These are phyloP conservation scores for Solanum sitiens DNA, from an alignment of 257 asterid genomes.

Conservation along the genomic window DNA sequence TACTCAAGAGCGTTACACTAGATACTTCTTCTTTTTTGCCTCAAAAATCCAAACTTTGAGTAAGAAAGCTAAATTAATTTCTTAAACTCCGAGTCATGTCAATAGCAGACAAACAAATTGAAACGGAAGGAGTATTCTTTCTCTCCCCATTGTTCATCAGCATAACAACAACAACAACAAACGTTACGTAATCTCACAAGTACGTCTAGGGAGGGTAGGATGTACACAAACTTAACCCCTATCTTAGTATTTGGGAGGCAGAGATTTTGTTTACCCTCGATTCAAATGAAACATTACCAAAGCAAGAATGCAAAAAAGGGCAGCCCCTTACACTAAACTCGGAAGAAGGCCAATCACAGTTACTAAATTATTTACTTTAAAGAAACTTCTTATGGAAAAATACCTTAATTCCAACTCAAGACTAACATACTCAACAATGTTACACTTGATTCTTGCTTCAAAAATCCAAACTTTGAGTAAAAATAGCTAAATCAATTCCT, in stretches of 20 bases:
- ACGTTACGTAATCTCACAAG: neutral
- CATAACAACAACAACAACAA: neutral
- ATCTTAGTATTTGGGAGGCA: neutral
- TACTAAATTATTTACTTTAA: neutral
- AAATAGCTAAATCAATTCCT: neutral
- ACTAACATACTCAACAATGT: neutral
- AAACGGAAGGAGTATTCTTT: neutral
- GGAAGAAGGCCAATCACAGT: neutral
- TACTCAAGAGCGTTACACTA: neutral
- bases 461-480: neutral
- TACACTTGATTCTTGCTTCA: neutral
- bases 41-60: neutral
- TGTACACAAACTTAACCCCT: accelerated
- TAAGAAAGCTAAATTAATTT: neutral
- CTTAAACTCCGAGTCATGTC: neutral
- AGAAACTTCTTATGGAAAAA: neutral
- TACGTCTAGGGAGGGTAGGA: neutral
- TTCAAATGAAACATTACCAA: neutral
- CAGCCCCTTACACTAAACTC: neutral
- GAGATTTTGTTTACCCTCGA: neutral
- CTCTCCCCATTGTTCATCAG: neutral
- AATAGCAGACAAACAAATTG: neutral
- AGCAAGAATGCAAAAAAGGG: neutral
- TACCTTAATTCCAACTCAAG: neutral
- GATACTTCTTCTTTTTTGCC: neutral